These are phyloP conservation scores for Trichoderma koningii DNA, from an alignment of 2,329 filamentous ascomycete species.

Conservation along the genomic window DNA sequence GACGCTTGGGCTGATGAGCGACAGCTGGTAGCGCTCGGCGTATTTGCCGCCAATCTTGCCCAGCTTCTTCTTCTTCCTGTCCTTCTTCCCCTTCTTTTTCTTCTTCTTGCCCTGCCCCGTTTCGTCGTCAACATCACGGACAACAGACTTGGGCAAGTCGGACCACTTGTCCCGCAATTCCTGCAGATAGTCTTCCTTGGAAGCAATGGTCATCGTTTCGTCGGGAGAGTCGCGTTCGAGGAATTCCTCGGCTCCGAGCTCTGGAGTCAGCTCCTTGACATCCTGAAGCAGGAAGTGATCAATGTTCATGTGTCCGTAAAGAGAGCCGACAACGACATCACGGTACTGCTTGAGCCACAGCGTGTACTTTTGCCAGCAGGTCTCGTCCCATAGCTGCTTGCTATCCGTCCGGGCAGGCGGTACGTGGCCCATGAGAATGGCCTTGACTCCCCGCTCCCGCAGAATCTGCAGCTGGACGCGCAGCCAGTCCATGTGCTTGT, in stretches of 20 bases:
- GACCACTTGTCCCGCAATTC: conserved; percentile 80
- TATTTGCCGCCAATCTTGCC: conserved; percentile 73
- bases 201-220: conserved; percentile 61
- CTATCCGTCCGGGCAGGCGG: conserved; percentile 82
- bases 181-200: conserved; percentile 70
- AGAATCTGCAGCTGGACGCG: conserved; percentile 83
- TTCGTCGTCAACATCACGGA: conserved; percentile 31
- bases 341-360: conserved; percentile 89
- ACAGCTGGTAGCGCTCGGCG: conserved; percentile 81
- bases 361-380: conserved; percentile 97
- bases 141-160: conserved; percentile 62
- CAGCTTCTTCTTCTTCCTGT: conserved; percentile 55
- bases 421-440: conserved; percentile 90
- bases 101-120: conserved; percentile 36
- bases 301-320: conserved; percentile 98
- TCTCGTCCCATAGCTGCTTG: conserved; percentile 92
- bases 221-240: conserved; percentile 40
- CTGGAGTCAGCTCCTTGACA: conserved; percentile 70
- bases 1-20: conserved; percentile 80
- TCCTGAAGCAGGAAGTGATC: conserved; percentile 96
- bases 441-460: conserved; percentile 85
- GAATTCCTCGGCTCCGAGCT: conserved; percentile 42
- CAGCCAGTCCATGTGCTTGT: conserved; percentile 94
- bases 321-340: conserved; percentile 76
- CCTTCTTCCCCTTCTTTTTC: conserved; percentile 43